Conservation (phyloP, 805 yeast genomes). For the Wickerhamomyces queroliae region DNA sequence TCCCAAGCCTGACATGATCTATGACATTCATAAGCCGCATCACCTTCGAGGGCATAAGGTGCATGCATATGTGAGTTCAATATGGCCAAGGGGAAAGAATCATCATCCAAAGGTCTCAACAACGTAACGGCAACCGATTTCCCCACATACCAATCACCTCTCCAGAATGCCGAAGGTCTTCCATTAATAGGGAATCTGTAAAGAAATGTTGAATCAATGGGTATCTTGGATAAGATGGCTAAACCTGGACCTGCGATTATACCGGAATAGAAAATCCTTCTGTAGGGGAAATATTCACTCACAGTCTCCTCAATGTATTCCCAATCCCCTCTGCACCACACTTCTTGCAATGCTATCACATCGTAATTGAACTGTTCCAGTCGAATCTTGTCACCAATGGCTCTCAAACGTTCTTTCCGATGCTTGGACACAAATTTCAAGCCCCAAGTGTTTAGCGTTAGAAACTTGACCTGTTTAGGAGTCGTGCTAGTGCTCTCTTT, state of each 20-base stretch:
- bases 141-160: slow-evolving; percentile 98
- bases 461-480: slow-evolving; percentile 42
- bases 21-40: slow-evolving; percentile 86
- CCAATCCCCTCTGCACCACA: slow-evolving; percentile 90
- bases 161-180: slow-evolving; percentile 82
- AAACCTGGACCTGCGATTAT: slow-evolving; percentile 91
- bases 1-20: slow-evolving; percentile 97
- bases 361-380: slow-evolving; percentile 49
- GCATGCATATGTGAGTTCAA: slow-evolving; percentile 97
- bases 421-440: slow-evolving; percentile 74
- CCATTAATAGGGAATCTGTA: slow-evolving; percentile 91
- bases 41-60: slow-evolving; percentile 79
- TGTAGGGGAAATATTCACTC: slow-evolving; percentile 45
- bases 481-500: no score
- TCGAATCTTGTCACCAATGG: slow-evolving; percentile 66
- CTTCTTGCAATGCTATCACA: slow-evolving; percentile 88
- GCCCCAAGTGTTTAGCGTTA: slow-evolving; percentile 87
- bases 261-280: slow-evolving; percentile 74
- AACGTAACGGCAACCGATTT: slow-evolving; percentile 77
- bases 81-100: slow-evolving; percentile 59
- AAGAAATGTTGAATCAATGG: slow-evolving; percentile 73
- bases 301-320: slow-evolving; percentile 47
- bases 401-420: slow-evolving; percentile 58
- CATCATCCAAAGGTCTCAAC: slow-evolving; percentile 43
- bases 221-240: slow-evolving; percentile 76